phyloP scores from a whole-genome alignment of 2,329 filamentous ascomycete species.

The Bipolaris zeicola region DNA sequence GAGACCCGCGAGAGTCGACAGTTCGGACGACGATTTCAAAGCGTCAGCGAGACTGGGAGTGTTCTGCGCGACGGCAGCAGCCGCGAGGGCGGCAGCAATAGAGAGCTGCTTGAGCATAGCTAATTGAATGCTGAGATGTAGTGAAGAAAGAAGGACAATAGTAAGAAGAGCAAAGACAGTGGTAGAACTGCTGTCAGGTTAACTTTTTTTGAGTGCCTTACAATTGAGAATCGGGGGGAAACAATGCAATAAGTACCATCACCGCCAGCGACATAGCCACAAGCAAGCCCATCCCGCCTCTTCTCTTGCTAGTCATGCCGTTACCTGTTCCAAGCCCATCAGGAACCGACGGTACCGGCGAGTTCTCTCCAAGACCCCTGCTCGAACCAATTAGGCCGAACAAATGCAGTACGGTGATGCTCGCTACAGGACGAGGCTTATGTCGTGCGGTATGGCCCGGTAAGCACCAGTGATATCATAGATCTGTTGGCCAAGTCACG shows the following conservation, averaged over 20 bases:
- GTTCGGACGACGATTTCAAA: slow-evolving; percentile 25
- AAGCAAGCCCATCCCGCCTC: slow-evolving; percentile 2
- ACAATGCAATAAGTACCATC: slow-evolving; percentile 26
- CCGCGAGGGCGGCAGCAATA: slow-evolving; percentile 45
- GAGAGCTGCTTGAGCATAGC: slow-evolving; percentile 50
- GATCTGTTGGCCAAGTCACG: slow-evolving; percentile 23
- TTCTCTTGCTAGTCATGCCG: slow-evolving; percentile 13
- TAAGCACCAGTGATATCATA: slow-evolving; percentile 23
- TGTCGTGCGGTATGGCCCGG: slow-evolving; percentile 13
- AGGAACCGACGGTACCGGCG: slow-evolving; percentile 12
- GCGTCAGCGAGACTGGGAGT: slow-evolving; percentile 26
- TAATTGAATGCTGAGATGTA: slow-evolving; percentile 3
- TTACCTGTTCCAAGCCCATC: slow-evolving; percentile 20
- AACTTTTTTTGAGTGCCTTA: slow-evolving; percentile 1
- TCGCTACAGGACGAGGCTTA: slow-evolving; percentile 16
- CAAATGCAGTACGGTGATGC: slow-evolving; percentile 19
- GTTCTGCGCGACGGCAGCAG: slow-evolving; percentile 40
- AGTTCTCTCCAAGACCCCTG: slow-evolving; percentile 12
- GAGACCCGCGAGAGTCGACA: slow-evolving; percentile 44
- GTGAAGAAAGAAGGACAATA: not conserved
- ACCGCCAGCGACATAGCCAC: slow-evolving; percentile 8
- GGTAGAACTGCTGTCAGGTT: not conserved
- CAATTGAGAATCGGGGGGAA: slow-evolving; percentile 15
- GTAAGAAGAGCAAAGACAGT: not conserved
- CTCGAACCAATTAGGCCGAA: slow-evolving; percentile 21